Conservation (phyloP, 129 eudicot genomes). For the Solidago caesia region DNA sequence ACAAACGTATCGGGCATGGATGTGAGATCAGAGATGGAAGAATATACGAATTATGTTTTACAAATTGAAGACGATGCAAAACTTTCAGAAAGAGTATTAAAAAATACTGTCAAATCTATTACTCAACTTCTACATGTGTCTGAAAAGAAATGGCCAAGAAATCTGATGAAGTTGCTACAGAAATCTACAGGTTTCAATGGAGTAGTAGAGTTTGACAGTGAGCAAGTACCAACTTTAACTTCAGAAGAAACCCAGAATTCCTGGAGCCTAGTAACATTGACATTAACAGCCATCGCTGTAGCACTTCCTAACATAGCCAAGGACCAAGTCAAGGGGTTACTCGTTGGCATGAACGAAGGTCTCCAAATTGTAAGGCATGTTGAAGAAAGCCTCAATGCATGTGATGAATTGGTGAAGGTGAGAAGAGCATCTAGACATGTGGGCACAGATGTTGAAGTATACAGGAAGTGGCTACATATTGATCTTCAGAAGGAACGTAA, state of each 20-base stretch:
- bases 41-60: slow-evolving; percentile 12
- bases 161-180: slow-evolving; percentile 14
- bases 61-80: background rate
- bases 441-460: slow-evolving; percentile 33
- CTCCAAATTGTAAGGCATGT: slow-evolving; percentile 20
- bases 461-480: slow-evolving; percentile 34
- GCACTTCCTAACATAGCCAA: slow-evolving; percentile 28
- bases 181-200: too few relatives aligned
- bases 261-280: slow-evolving; percentile 17
- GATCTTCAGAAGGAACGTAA: slow-evolving; percentile 29
- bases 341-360: slow-evolving; percentile 24
- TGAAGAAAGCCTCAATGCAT: slow-evolving; percentile 24
- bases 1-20: background rate
- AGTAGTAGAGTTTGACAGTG: too few relatives aligned
- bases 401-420: background rate
- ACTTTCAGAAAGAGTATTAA: slow-evolving; percentile 7
- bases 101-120: background rate
- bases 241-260: slow-evolving; percentile 17
- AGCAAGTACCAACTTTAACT: background rate
- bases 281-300: slow-evolving; percentile 28
- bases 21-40: background rate
- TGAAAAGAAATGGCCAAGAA: slow-evolving; percentile 17
- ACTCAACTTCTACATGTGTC: slow-evolving; percentile 24
- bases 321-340: background rate
- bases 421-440: slow-evolving; percentile 31